phyloP scores from a whole-genome alignment of 345 rosid species.

The Viola odorata region DNA sequence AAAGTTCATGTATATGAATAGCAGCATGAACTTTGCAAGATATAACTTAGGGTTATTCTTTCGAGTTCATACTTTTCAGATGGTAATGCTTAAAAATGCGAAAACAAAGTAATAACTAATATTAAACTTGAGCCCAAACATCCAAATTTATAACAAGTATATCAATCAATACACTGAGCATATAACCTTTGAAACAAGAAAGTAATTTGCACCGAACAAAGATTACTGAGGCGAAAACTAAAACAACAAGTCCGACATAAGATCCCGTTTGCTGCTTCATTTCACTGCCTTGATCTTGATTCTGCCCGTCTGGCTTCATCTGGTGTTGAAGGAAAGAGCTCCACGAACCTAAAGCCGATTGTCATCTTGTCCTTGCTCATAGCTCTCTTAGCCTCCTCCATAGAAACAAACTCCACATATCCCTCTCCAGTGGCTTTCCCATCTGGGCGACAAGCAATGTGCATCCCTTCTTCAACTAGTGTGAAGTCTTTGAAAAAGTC shows the following conservation, averaged over 20 bases:
- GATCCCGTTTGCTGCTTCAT: not conserved
- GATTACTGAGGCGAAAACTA: too few species aligned
- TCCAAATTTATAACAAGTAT: too few species aligned
- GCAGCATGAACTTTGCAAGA: too few species aligned
- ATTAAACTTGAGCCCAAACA: too few species aligned
- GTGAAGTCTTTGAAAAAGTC: slow-evolving; percentile 66
- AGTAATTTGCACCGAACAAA: not conserved
- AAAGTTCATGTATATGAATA: too few species aligned
- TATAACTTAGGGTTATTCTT: too few species aligned
- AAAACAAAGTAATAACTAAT: too few species aligned
- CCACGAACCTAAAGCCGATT: slow-evolving; percentile 80
- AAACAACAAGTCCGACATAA: too few species aligned
- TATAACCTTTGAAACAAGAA: not conserved
- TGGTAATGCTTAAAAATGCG: too few species aligned
- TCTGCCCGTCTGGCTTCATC: slow-evolving; percentile 86
- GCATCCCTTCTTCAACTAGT: slow-evolving; percentile 53
- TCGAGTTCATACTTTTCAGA: too few species aligned
- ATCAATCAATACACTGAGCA: not conserved
- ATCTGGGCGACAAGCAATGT: slow-evolving; percentile 81
- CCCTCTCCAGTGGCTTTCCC: slow-evolving; percentile 97
- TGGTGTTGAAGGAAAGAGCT: slow-evolving; percentile 72
- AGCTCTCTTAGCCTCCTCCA: slow-evolving; percentile 75
- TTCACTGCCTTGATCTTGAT: slow-evolving; percentile 87
- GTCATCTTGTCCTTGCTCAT: slow-evolving; percentile 91
- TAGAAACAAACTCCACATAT: slow-evolving; percentile 69